These are phyloP conservation scores for Aspergillus indologenus DNA, from an alignment of 495 filamentous ascomycete genomes.

Conservation along the genomic window DNA sequence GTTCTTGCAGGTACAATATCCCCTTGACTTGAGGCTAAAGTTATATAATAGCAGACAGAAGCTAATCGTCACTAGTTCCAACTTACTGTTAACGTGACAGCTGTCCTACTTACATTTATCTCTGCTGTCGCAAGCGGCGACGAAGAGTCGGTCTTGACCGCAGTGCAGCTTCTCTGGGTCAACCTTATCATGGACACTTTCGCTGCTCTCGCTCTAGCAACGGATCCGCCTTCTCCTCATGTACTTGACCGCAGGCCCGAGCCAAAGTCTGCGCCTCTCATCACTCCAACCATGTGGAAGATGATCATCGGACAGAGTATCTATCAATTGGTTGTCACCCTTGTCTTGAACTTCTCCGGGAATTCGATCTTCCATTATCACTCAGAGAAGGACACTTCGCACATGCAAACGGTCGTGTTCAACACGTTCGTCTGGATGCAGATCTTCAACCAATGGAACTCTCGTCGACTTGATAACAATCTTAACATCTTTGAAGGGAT, in stretches of 20 bases:
- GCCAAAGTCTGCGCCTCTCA: conserved; percentile 70
- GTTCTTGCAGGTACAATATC: conserved; percentile 65
- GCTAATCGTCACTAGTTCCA: conserved; percentile 61
- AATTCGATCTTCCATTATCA: conserved; percentile 57
- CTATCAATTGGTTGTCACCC: conserved; percentile 76
- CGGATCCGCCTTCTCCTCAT: conserved; percentile 68
- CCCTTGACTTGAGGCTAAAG: not conserved
- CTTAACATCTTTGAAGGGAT: conserved; percentile 90
- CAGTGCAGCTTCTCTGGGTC: conserved; percentile 87
- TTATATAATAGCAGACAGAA: not conserved
- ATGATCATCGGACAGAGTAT: conserved; percentile 88
- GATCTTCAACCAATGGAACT: conserved; percentile 87
- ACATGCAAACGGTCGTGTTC: conserved; percentile 71
- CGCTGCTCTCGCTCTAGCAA: conserved; percentile 86
- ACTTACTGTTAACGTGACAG: conserved; percentile 88
- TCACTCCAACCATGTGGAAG: conserved; percentile 86
- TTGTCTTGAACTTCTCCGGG: conserved; percentile 76
- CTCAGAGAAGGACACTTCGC: conserved; percentile 10
- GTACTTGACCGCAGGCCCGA: conserved; percentile 75
- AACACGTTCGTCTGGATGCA: conserved; percentile 96
- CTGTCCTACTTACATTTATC: conserved; percentile 79
- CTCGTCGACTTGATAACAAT: conserved; percentile 80
- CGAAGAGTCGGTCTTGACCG: conserved; percentile 72
- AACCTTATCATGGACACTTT: conserved; percentile 97
- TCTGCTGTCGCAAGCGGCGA: conserved; percentile 65